These are phyloP conservation scores for Fusarium torreyae DNA, from an alignment of 2,329 filamentous ascomycete genomes.

Conservation along the genomic window DNA sequence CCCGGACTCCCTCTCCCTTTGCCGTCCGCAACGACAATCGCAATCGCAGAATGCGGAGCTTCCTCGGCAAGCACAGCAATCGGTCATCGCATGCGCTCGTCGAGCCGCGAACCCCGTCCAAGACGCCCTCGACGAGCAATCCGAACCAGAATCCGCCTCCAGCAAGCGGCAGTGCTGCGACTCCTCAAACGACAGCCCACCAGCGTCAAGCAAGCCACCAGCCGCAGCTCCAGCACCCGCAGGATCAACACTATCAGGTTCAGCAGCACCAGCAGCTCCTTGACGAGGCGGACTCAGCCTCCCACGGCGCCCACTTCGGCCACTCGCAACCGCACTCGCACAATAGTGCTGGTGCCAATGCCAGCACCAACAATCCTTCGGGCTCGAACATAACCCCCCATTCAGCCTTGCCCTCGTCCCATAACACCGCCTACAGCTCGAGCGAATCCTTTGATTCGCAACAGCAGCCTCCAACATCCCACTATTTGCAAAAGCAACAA, in stretches of 20 bases:
- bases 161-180: conserved; percentile 45
- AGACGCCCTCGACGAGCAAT: conserved; percentile 30
- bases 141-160: conserved; percentile 12
- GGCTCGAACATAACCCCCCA: conserved; percentile 54
- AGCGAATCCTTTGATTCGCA: conserved; percentile 63
- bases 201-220: conserved; percentile 42
- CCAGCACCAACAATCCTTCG: conserved; percentile 44
- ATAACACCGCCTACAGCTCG: conserved; percentile 61
- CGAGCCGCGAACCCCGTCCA: conserved; percentile 59
- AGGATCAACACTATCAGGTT: conserved; percentile 44
- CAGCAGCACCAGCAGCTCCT: conserved; percentile 43
- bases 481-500: conserved; percentile 51
- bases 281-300: conserved; percentile 50
- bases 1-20: conserved; percentile 3
- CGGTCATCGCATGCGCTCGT: conserved; percentile 70
- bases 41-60: conserved; percentile 64
- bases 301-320: conserved; percentile 47
- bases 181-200: conserved; percentile 37
- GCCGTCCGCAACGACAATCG: conserved; percentile 38
- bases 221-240: conserved; percentile 29
- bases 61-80: conserved; percentile 70
- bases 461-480: conserved; percentile 42
- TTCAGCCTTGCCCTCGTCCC: conserved; percentile 62
- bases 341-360: conserved; percentile 23
- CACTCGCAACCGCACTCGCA: conserved; percentile 31